These are phyloP conservation scores for Sordariomycetes sp. DNA, from an alignment of 2,329 filamentous ascomycete genomes.

Conservation along the genomic window DNA sequence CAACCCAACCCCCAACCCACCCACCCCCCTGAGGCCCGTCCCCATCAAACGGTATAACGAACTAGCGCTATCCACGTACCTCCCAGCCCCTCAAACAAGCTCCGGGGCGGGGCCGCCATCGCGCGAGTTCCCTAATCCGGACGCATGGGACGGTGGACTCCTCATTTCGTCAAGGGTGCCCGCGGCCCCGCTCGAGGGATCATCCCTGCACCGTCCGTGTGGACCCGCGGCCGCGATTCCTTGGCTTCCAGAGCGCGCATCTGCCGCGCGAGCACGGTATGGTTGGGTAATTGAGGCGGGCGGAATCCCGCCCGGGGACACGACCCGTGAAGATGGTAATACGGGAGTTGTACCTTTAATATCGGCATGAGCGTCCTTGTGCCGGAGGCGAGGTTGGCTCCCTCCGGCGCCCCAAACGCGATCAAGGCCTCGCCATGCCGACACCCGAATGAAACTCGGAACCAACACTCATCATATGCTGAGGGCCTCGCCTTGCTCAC, in stretches of 20 bases:
- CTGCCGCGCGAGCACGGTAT: background rate
- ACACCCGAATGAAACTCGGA: background rate
- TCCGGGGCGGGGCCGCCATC: background rate
- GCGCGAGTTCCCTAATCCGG: background rate
- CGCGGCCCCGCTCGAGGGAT: background rate
- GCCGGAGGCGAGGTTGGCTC: no score
- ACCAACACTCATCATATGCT: background rate
- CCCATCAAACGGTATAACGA: background rate
- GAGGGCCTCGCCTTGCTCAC: background rate
- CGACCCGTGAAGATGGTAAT: no score
- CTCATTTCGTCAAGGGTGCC: background rate
- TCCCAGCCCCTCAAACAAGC: background rate
- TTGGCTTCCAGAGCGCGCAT: background rate
- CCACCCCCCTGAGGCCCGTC: no score
- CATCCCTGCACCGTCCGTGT: background rate
- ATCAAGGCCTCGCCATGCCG: no score
- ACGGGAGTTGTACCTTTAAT: no score
- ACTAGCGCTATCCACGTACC: background rate
- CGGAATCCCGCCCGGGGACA: no score
- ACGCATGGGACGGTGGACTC: background rate
- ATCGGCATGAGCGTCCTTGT: no score
- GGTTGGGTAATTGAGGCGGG: background rate
- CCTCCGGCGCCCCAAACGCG: no score
- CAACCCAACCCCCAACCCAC: no score
- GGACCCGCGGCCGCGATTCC: background rate